Conservation (phyloP, 176 grass and related monocot genomes). For the Carex pumila region DNA sequence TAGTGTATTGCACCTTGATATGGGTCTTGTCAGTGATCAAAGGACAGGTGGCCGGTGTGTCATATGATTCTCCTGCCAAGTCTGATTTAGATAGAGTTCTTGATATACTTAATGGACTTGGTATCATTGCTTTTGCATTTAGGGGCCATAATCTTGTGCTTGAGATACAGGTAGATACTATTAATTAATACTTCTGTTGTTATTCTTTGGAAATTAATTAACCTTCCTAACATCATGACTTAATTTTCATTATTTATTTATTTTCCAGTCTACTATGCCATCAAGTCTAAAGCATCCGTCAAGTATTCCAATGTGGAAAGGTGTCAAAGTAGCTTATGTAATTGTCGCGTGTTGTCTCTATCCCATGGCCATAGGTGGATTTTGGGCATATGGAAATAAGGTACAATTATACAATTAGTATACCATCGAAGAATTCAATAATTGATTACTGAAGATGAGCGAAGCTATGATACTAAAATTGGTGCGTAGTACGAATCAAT, state of each 20-base stretch:
- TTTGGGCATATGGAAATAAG: conserved; percentile 89
- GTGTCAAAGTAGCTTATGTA: conserved; percentile 67
- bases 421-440: neutral
- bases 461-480: no score
- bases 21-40: conserved; percentile 78
- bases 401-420: conserved; percentile 13
- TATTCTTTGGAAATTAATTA: neutral
- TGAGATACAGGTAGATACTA: conserved; percentile 59
- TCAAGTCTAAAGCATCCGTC: conserved; percentile 86
- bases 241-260: neutral
- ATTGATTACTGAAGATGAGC: neutral
- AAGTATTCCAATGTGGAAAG: conserved; percentile 92
- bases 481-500: no score
- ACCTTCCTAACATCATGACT: neutral
- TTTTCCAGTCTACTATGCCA: conserved; percentile 79
- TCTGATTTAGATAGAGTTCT: conserved; percentile 35
- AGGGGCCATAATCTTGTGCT: conserved; percentile 92
- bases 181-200: neutral
- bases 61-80: conserved; percentile 41
- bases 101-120: conserved; percentile 56
- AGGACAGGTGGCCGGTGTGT: conserved; percentile 42
- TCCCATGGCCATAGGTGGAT: conserved; percentile 74
- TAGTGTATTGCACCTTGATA: conserved; percentile 84
- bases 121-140: conserved; percentile 92
- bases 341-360: conserved; percentile 64